Evolutionary conservation across 352 stramenopile genomes (phyloP), one percentile per base, ranked within the genome.

Genomic region (Pseudoperonospora humuli): DNA sequence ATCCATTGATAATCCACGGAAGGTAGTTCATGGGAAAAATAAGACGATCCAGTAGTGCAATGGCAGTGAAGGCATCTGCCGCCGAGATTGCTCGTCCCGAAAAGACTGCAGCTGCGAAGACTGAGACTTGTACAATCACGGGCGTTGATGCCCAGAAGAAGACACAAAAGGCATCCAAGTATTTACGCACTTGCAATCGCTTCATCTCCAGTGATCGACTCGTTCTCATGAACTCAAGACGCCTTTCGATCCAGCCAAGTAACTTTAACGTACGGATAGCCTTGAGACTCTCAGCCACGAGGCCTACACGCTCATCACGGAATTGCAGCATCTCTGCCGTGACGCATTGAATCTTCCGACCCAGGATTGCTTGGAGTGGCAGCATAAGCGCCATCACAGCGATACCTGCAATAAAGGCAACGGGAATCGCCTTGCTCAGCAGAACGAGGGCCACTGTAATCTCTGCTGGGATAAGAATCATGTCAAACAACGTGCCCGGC

Each of bases 11-110:
- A 53, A 96, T 91, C 83, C 84, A 95, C 14, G 84, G 84, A 18
- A 95, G 93, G 29, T 90, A 90, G 34, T 95, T 95, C 73, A 96
- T 95, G 1, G 86, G 86, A 41, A 88, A 93, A 18, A 96, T 86
- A 3, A 96, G 67, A 5, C 82, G 80, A 34, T 95, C 78, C 0
- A 96, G 63, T 29, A 95, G 48, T n/a, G 86, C 69, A 18, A 96
- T 78, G 0, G 83, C 75, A 7, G 82, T 90, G 51, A 92, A 90
- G 9, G 81, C 81, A 35, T 88, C 84, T 13, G 81, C 78, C 7
- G 81, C 81, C 2, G 75, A 86, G 33, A 93, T 63, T 26, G 83
- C 70, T 46, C 83, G 65, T 14, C 71, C 75, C 23, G 64, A 67
- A 46, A 80, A 83, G 13, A 93, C 65, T 5, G 93, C 64, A 9